phyloP scores from a whole-genome alignment of 257 asterid genomes.

The Fraxinus pennsylvanica region DNA sequence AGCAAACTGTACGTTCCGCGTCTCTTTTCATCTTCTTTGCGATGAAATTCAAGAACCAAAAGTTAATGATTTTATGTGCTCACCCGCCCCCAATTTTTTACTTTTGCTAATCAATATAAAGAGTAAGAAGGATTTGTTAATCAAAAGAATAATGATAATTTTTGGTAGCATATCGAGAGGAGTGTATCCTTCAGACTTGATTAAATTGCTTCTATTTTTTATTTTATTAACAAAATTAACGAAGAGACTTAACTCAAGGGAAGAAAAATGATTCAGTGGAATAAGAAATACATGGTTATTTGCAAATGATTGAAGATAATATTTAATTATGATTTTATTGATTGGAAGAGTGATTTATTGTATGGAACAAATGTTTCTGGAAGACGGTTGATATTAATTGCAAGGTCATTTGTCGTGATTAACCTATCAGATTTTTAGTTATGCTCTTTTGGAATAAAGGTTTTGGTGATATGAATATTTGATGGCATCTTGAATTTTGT shows the following conservation, averaged over 20 bases:
- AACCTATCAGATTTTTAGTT: neutral
- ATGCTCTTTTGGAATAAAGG: neutral
- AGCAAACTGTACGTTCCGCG: conserved; percentile 41
- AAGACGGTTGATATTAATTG: neutral
- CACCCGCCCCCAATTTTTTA: neutral
- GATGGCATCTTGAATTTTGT: no score
- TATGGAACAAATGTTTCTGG: neutral
- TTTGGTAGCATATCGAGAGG: neutral
- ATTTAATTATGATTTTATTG: neutral
- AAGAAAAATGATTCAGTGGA: neutral
- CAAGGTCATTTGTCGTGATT: neutral
- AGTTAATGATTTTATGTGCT: neutral
- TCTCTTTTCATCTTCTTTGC: neutral
- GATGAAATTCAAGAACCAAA: neutral
- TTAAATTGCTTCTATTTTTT: neutral
- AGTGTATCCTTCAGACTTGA: neutral
- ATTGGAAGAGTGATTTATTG: neutral
- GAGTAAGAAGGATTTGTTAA: neutral
- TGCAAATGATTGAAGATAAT: neutral
- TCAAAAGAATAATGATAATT: neutral
- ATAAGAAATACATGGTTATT: neutral
- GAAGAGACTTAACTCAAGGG: neutral
- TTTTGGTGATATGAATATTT: neutral
- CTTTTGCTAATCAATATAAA: neutral
- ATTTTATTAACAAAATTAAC: neutral